Base-by-base conservation (phyloP, 2,329 filamentous ascomycete species). In the Arthrobotrys conoides region DNA sequence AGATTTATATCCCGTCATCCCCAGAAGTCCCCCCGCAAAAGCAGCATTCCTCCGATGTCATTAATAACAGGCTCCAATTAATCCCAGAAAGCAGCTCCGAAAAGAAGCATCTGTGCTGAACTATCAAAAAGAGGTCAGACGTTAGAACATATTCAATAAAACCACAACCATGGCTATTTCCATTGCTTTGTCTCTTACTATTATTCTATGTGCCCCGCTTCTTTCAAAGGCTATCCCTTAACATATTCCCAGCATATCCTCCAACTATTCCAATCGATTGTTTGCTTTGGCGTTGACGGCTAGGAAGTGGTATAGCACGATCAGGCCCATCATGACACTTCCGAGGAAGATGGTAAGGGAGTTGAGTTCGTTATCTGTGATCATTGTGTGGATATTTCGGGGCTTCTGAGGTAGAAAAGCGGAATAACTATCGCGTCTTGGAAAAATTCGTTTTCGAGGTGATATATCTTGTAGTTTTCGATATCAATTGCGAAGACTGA, bases 241-340 rank as follows among this genome's bases (percentile, higher is more conserved):
- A 27, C 41, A 20, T 14, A 36, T n/a, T 44, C 9, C 36, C 12
- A 44, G 16, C 36, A 0, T 3, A 24, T 41, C 12, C 5, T 14
- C 16, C 33, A 3, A 46, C 51, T 79, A 79, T 41, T 79, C 76
- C 61, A 79, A 61, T 51, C 82, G 82, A 71, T 81, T 71, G 49
- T 87, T 85, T 75, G 91, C 88, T 81, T 88, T 87, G n/a, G 93
- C 90, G 84, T 99, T 98, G 87, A 97, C 89, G 85, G 98, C 95
- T 83, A 99, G 90, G 86, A 96, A 98, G 85, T 98, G 94, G 86
- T 99, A 98, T 30, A 97, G 86, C 33, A 99, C 90, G 81, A 98
- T 97, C 80, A 99, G 88, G 53, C 97, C 87, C 93, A 98, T 95
- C 80, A 95, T 90, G 48, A 91, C 89, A 70, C 91, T 92, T 86